These are phyloP conservation scores for Ascochyta koolunga DNA, from an alignment of 2,329 filamentous ascomycete genomes.

Conservation along the genomic window DNA sequence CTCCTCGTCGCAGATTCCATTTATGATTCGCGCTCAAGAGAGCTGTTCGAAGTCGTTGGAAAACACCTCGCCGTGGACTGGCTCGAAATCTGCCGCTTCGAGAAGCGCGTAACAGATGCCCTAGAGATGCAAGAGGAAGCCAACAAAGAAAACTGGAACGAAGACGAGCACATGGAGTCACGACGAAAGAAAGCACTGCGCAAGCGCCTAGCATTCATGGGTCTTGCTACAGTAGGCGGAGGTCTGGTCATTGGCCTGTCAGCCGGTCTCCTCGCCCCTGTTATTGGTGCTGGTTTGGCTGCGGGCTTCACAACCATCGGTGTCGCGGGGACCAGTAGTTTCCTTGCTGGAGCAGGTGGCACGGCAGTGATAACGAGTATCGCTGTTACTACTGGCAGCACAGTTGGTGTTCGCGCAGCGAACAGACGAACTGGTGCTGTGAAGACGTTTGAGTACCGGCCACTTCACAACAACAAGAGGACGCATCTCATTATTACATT, in stretches of 20 bases:
- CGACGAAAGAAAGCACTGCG: conserved; percentile 82
- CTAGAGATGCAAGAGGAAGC: conserved; percentile 96
- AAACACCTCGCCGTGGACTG: conserved; percentile 80
- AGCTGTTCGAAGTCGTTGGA: conserved; percentile 82
- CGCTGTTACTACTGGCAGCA: conserved; percentile 82
- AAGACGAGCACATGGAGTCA: conserved; percentile 89
- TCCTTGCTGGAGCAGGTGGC: conserved; percentile 88
- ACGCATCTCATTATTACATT: conserved; percentile 95
- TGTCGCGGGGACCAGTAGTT: conserved; percentile 84
- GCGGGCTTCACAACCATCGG: conserved; percentile 96
- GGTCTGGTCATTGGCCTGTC: conserved; percentile 94
- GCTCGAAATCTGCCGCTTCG: conserved; percentile 94
- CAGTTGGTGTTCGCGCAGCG: conserved; percentile 86
- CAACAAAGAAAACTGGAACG: conserved; percentile 96
- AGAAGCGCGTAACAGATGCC: conserved; percentile 95
- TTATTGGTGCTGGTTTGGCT: conserved; percentile 92
- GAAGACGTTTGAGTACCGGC: conserved; percentile 94
- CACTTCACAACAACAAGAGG: conserved; percentile 96
- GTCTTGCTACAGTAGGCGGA: conserved; percentile 92
- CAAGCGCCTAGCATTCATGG: conserved; percentile 91
- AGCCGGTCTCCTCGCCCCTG: conserved; percentile 86
- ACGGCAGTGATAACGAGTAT: conserved; percentile 92
- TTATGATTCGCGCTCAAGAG: conserved; percentile 88
- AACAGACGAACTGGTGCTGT: conserved; percentile 87
- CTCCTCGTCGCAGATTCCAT: conserved; percentile 94